Base-by-base conservation (phyloP, 345 rosid genomes). In the Lumnitzera littorea region DNA sequence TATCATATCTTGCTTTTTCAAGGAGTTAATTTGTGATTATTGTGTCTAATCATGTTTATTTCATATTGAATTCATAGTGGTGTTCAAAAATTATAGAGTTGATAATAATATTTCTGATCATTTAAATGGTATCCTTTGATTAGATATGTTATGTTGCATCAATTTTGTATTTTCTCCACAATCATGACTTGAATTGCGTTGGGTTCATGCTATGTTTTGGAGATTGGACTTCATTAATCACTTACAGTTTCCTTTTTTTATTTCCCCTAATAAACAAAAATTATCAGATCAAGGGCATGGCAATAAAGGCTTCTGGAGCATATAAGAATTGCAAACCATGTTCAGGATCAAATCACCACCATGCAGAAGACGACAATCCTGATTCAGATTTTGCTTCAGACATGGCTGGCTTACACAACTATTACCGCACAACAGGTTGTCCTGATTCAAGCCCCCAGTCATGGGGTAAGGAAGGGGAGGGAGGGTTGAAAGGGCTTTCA, bases 281-380 rank as follows among this genome's bases (percentile, higher is more conserved):
- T 27, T 27, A 27, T 36, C 43, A 92, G 98, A 82, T 92, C 65
- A 92, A 92, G 75, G 98, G 87, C 67, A 92, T 92, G 58, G 98
- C 98, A 41, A 36, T 89, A 63, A 92, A 87, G 72, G 98, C 98
- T 13, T 87, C 96, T 13, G 96, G 96, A 43, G 96, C 91, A 9
- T 89, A 92, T 67, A 89, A 58, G 70, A 85, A 76, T 74, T 92
- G 98, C 78, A 89, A 82, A 80, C 91, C 98, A 0, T 89, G 96
- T 71, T 78, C 88, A 0, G 87, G 96, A 56, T 87, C 94, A 4
- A 85, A 70, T 69, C 72, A 70, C 67, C 75, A 74, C 68, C 80
- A 67, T 54, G 72, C 76, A 47, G 48, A 74, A 64, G 79, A 73
- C 1, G 43, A 4, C 71, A 73, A 59, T 63, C 80, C 73, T 2